Evolutionary conservation across 2,329 filamentous ascomycete species (phyloP).

Genomic region (Scedosporium apiospermum): DNA sequence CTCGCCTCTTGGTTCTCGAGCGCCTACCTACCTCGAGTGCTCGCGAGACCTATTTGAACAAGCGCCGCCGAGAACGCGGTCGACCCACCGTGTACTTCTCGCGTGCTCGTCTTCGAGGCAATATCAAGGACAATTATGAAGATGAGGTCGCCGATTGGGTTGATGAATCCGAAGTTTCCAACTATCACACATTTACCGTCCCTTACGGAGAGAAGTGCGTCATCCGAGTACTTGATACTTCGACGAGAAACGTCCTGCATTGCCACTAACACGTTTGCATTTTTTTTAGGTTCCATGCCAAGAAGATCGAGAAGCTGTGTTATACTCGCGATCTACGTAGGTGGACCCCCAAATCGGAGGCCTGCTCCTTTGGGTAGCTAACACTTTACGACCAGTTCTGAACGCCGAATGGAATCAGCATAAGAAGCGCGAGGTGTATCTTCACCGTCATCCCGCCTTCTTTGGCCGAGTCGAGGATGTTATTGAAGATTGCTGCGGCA

Average conservation of each 20-base stretch:
- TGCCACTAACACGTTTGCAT: neutral
- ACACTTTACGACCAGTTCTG: conserved; percentile 34
- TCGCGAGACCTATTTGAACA: conserved; percentile 60
- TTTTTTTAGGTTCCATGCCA: conserved; percentile 39
- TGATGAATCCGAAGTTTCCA: conserved; percentile 63
- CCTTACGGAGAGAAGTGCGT: conserved; percentile 47
- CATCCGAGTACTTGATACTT: neutral
- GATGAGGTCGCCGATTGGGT: conserved; percentile 82
- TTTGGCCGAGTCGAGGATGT: conserved; percentile 70
- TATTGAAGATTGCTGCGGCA: conserved; percentile 72
- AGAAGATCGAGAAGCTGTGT: conserved; percentile 70
- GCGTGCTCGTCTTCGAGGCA: conserved; percentile 42
- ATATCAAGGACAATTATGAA: conserved; percentile 68
- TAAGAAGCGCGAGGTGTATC: conserved; percentile 63
- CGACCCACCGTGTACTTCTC: conserved; percentile 45
- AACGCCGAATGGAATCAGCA: conserved; percentile 82
- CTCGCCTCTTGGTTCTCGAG: conserved; percentile 70
- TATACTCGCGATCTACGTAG: conserved; percentile 65
- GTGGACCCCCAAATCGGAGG: conserved; percentile 6
- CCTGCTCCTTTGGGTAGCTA: neutral
- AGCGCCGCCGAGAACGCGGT: conserved; percentile 63
- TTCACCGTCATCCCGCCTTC: conserved; percentile 80
- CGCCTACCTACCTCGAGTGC: conserved; percentile 60
- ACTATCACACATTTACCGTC: conserved; percentile 70
- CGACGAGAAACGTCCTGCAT: neutral